These are phyloP conservation scores for Darksidea phi DNA, from an alignment of 495 filamentous ascomycete species.

Conservation along the genomic window DNA sequence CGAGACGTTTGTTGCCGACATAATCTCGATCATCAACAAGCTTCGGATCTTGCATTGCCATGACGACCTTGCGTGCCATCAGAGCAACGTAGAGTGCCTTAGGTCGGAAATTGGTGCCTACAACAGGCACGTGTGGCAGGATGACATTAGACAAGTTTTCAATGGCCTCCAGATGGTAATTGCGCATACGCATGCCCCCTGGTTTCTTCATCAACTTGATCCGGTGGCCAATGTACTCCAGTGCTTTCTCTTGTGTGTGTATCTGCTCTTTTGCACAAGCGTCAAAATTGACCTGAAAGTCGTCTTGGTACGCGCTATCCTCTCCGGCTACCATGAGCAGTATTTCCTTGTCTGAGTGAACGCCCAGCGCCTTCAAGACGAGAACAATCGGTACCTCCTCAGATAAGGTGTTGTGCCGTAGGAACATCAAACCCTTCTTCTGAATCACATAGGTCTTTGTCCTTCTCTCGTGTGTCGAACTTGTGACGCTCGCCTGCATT, in stretches of 20 bases:
- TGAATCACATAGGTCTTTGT: constrained; percentile 93
- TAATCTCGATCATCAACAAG: constrained; percentile 96
- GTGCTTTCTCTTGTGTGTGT: constrained; percentile 87
- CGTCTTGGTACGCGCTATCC: constrained; percentile 84
- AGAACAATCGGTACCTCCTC: constrained; percentile 92
- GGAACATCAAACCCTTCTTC: constrained; percentile 84
- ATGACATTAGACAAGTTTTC: constrained; percentile 89
- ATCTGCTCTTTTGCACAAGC: constrained; percentile 77
- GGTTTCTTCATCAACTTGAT: constrained; percentile 78
- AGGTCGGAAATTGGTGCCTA: constrained; percentile 84
- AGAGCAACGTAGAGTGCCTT: constrained; percentile 94
- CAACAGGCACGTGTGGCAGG: constrained; percentile 88
- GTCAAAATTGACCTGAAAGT: constrained; percentile 91
- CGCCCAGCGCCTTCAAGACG: constrained; percentile 87
- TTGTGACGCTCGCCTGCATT: constrained; percentile 89
- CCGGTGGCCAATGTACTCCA: constrained; percentile 82
- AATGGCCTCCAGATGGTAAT: constrained; percentile 80
- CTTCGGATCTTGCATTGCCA: constrained; percentile 83
- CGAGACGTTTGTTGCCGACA: constrained; percentile 93
- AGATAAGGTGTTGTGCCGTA: constrained; percentile 88
- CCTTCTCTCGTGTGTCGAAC: constrained; percentile 91
- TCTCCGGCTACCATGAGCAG: constrained; percentile 80
- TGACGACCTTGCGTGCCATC: constrained; percentile 90
- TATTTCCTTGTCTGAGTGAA: constrained; percentile 92
- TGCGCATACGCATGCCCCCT: constrained; percentile 56